phyloP scores from a whole-genome alignment of 2,329 filamentous ascomycete genomes.

The Exophiala sp. region DNA sequence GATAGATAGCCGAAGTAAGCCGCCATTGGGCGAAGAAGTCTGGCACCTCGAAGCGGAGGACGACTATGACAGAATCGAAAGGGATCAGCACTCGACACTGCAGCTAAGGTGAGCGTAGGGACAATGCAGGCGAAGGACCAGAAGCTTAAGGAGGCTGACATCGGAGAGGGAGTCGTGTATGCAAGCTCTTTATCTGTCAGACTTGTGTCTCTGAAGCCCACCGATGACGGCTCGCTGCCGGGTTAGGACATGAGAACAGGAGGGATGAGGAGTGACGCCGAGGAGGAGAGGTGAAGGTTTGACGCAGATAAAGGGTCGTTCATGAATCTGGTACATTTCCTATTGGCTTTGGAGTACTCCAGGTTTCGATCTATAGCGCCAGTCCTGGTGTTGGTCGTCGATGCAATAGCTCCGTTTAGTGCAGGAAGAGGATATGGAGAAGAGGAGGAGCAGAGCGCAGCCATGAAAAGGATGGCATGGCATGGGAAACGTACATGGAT shows the following conservation, averaged over 20 bases:
- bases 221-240: not conserved
- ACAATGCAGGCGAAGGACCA: not conserved
- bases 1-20: not conserved
- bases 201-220: not conserved
- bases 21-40: not conserved
- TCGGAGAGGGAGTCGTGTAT: not conserved
- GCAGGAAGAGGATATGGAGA: too few relatives aligned
- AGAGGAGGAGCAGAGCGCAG: too few relatives aligned
- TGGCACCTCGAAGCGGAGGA: not conserved
- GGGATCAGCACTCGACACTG: not conserved
- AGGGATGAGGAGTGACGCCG: not conserved
- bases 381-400: too few relatives aligned
- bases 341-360: too few relatives aligned
- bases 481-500: too few relatives aligned
- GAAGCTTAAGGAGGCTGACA: not conserved
- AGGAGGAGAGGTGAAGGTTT: not conserved
- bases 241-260: not conserved
- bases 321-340: too few relatives aligned
- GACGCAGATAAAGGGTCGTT: not conserved
- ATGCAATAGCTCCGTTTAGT: too few relatives aligned
- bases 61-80: not conserved
- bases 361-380: too few relatives aligned
- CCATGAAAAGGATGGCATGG: too few relatives aligned
- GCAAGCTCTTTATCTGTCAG: not conserved
- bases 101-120: not conserved